Conservation (phyloP, 768 basidiomycete genomes). For the Rhizopogon rudus region DNA sequence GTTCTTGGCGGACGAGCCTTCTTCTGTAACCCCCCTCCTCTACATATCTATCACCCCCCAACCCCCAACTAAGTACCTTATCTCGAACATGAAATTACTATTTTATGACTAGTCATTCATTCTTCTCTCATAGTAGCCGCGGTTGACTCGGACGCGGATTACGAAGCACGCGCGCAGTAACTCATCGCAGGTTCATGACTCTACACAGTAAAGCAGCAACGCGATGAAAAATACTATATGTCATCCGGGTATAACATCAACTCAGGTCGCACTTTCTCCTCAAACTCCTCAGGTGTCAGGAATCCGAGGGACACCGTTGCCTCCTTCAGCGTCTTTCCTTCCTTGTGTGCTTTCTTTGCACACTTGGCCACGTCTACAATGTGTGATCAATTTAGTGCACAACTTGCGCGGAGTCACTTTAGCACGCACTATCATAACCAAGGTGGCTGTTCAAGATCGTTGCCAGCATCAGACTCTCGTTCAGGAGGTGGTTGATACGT, state of each 20-base stretch:
- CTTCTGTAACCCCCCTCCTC: not conserved
- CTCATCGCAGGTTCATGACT: not conserved
- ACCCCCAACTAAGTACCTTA: not conserved
- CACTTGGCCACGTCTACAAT: constrained; percentile 89
- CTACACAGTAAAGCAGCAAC: not conserved
- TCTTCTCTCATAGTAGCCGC: not conserved
- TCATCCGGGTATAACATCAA: constrained; percentile 80
- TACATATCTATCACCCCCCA: not conserved
- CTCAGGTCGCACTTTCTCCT: constrained; percentile 88
- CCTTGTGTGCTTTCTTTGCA: constrained; percentile 99
- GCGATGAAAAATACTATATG: constrained; percentile 10
- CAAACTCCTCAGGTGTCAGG: constrained; percentile 88
- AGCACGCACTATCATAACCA: constrained; percentile 91
- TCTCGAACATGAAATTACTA: not conserved
- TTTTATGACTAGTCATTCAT: not conserved
- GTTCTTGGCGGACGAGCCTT: constrained; percentile 23
- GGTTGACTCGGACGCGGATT: not conserved
- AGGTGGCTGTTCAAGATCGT: constrained; percentile 95
- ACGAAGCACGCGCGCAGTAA: not conserved
- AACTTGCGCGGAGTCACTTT: not conserved
- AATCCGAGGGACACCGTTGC: constrained; percentile 87
- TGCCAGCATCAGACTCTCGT: constrained; percentile 97
- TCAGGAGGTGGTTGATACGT: constrained; percentile 80
- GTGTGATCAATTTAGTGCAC: constrained; percentile 1
- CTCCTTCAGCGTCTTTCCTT: constrained; percentile 94